Conservation (phyloP, 1,139 yeast genomes). For the Taphrina flavorubra region DNA sequence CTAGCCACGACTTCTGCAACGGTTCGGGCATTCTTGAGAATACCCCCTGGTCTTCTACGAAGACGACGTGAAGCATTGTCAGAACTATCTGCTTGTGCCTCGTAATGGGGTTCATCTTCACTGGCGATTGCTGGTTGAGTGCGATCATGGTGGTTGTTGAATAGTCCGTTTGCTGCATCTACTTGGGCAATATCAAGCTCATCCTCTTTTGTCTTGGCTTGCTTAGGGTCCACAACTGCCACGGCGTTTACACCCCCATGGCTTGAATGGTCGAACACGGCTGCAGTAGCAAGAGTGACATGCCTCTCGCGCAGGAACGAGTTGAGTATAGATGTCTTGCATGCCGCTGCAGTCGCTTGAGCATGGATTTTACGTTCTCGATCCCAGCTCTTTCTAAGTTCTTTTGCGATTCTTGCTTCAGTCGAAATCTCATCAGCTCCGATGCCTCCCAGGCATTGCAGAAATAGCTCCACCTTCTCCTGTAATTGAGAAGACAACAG, state of each 20-base stretch:
- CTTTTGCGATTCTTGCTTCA: slow-evolving; percentile 50
- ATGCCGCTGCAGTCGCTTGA: background rate
- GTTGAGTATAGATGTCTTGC: background rate
- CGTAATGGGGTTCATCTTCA: no score
- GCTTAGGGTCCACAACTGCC: background rate
- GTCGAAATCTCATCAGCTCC: slow-evolving; percentile 48
- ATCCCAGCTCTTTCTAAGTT: slow-evolving; percentile 53
- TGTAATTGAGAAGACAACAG: slow-evolving; percentile 48
- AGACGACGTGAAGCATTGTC: slow-evolving; percentile 14
- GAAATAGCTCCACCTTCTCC: slow-evolving; percentile 41
- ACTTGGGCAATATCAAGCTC: background rate
- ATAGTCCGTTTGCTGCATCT: background rate
- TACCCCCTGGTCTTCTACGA: slow-evolving; percentile 23
- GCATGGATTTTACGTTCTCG: slow-evolving; percentile 49
- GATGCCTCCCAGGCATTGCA: slow-evolving; percentile 50
- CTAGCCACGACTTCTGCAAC: slow-evolving; percentile 8
- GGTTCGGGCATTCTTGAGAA: slow-evolving; percentile 4
- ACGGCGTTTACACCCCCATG: background rate
- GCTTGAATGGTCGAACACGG: background rate
- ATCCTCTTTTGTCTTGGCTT: background rate
- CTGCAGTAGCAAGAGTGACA: background rate
- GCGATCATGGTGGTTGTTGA: no score
- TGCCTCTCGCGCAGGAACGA: background rate
- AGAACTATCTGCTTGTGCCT: background rate
- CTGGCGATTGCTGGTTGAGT: background rate